These are phyloP conservation scores for Gnomoniopsis sp. DNA, from an alignment of 2,329 filamentous ascomycete genomes.

Conservation along the genomic window DNA sequence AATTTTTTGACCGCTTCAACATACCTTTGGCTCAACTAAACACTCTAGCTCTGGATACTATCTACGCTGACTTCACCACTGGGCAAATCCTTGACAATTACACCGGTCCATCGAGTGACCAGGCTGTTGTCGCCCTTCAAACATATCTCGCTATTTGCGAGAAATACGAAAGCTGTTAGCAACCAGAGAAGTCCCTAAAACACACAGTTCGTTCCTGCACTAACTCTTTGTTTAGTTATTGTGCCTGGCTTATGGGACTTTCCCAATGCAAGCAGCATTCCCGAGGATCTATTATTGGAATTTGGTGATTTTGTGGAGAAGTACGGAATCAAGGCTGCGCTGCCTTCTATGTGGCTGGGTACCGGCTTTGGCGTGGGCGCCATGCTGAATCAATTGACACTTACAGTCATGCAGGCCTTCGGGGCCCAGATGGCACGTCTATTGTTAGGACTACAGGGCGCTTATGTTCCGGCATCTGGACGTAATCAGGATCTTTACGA, in stretches of 20 bases:
- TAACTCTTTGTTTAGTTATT: conserved; percentile 17
- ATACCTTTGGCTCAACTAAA: not conserved
- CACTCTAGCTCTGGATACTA: not conserved
- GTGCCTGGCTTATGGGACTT: conserved; percentile 36
- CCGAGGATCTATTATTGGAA: conserved; percentile 42
- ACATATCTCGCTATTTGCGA: not conserved
- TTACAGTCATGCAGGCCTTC: conserved; percentile 44
- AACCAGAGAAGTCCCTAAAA: not conserved
- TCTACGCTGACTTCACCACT: conserved; percentile 4
- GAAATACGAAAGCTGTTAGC: conserved; percentile 3
- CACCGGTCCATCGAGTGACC: not conserved
- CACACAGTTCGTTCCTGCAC: not conserved
- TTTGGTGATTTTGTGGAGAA: conserved; percentile 47
- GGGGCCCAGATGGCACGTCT: conserved; percentile 32
- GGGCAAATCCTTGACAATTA: not conserved
- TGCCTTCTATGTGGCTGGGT: conserved; percentile 37
- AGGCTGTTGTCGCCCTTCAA: not conserved
- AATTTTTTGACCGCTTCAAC: conserved; percentile 5
- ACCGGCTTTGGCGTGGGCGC: conserved; percentile 42
- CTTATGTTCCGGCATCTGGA: conserved; percentile 31
- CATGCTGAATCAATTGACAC: conserved; percentile 36
- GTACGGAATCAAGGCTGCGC: conserved; percentile 39
- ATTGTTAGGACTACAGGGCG: conserved; percentile 27
- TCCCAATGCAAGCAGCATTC: conserved; percentile 39
- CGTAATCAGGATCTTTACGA: conserved; percentile 39